Conservation (phyloP, 2,329 filamentous ascomycete genomes). For the Aspergillus ustus region DNA sequence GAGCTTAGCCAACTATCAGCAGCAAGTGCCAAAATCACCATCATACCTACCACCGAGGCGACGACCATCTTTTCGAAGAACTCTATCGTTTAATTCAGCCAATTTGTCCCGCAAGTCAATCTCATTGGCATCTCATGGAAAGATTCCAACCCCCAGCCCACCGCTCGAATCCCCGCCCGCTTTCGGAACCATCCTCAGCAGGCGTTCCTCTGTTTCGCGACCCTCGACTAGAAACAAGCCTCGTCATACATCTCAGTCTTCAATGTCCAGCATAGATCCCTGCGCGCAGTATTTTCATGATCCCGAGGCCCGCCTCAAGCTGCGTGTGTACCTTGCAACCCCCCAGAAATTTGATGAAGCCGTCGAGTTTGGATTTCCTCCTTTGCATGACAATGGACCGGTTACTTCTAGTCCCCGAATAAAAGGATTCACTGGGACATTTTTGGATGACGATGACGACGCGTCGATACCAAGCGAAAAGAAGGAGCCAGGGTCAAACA, state of each 20-base stretch:
- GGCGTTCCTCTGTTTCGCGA: conserved; percentile 43
- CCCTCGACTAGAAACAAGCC: conserved; percentile 55
- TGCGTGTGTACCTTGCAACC: conserved; percentile 83
- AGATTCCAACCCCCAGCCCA: conserved; percentile 44
- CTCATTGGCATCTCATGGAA: conserved; percentile 48
- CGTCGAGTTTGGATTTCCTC: conserved; percentile 87
- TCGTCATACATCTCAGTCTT: conserved; percentile 58
- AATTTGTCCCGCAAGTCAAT: conserved; percentile 58
- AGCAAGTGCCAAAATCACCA: conserved; percentile 60
- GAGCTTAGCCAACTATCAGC: conserved; percentile 71
- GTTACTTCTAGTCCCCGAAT: conserved; percentile 41
- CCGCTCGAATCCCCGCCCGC: conserved; percentile 43
- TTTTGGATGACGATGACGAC: conserved; percentile 55
- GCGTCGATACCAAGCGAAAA: conserved; percentile 44
- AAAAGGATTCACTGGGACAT: conserved; percentile 55
- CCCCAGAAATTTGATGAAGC: conserved; percentile 96
- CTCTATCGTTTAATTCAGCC: conserved; percentile 71
- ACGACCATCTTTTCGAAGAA: conserved; percentile 69
- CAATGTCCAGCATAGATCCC: conserved; percentile 65
- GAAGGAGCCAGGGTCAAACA: conserved; percentile 27
- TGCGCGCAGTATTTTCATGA: conserved; percentile 85
- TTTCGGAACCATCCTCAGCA: conserved; percentile 30
- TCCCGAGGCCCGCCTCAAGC: conserved; percentile 81
- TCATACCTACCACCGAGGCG: conserved; percentile 34
- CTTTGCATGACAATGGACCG: conserved; percentile 43